phyloP scores from a whole-genome alignment of 2,329 filamentous ascomycete genomes.

The Fusarium heterosporum region DNA sequence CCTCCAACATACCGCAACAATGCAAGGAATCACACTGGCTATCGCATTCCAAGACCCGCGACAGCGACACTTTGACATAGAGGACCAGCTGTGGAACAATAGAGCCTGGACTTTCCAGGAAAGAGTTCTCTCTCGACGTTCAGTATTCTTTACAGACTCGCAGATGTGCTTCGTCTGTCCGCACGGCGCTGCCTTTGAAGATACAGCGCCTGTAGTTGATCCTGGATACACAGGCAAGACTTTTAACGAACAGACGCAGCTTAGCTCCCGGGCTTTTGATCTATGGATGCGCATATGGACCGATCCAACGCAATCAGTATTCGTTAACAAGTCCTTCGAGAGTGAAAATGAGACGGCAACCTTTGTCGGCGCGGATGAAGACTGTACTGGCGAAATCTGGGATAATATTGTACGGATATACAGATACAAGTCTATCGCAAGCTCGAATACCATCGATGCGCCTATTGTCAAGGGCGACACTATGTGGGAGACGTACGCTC shows the following conservation, averaged over 20 bases:
- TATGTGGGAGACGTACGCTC: conserved; percentile 16
- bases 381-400: neutral
- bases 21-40: conserved; percentile 9
- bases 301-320: conserved; percentile 5
- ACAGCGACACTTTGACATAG: conserved; percentile 1
- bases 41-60: conserved; percentile 16
- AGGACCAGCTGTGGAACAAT: conserved; percentile 20
- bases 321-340: conserved; percentile 20
- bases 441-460: conserved; percentile 2
- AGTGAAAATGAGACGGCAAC: conserved; percentile 7
- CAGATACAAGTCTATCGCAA: conserved; percentile 7
- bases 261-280: conserved; percentile 4
- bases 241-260: conserved; percentile 4
- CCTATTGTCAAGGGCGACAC: conserved; percentile 13
- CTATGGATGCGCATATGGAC: conserved; percentile 18
- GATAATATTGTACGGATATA: conserved; percentile 5
- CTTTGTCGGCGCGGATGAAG: conserved; percentile 19
- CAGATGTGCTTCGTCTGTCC: conserved; percentile 30
- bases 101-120: conserved; percentile 28
- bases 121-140: conserved; percentile 13
- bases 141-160: conserved; percentile 17
- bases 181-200: conserved; percentile 16
- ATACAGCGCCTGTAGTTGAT: neutral
- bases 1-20: neutral
- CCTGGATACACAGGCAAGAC: neutral